phyloP scores from a whole-genome alignment of 345 rosid genomes.

The Camelina hispida region DNA sequence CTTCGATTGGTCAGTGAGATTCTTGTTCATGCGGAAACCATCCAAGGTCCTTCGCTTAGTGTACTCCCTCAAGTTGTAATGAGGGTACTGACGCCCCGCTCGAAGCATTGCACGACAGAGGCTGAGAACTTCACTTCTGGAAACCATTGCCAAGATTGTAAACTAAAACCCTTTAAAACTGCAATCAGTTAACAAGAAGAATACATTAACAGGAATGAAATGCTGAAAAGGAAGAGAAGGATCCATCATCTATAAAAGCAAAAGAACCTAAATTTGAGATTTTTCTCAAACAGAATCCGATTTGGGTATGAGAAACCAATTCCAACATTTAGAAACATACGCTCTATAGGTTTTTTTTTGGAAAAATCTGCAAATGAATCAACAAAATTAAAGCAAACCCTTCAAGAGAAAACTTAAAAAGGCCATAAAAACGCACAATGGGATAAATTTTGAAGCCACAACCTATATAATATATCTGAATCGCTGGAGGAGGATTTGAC shows the following conservation, averaged over 20 bases:
- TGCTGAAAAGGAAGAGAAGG: background rate
- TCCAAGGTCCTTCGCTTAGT: constrained; percentile 73
- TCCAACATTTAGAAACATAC: constrained; percentile 1
- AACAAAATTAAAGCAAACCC: background rate
- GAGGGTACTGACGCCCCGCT: constrained; percentile 66
- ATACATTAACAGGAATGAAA: background rate
- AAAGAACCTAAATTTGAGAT: background rate
- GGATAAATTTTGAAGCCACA: constrained; percentile 4
- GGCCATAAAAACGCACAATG: constrained; percentile 1
- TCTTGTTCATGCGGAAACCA: constrained; percentile 63
- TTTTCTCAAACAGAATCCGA: background rate
- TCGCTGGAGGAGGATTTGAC: background rate
- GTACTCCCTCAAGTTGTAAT: constrained; percentile 87
- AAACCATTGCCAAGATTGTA: constrained; percentile 34
- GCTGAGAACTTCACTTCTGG: constrained; percentile 52
- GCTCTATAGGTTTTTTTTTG: background rate
- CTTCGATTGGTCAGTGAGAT: constrained; percentile 56
- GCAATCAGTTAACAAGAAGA: background rate
- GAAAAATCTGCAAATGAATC: background rate
- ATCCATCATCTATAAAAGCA: background rate
- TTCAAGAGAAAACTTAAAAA: background rate
- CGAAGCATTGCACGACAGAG: constrained; percentile 77
- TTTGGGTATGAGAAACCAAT: background rate
- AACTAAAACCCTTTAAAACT: background rate
- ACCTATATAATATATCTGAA: background rate